Evolutionary conservation across 2,329 filamentous ascomycete genomes (phyloP).

Genomic region (Penicillium olsonii): DNA sequence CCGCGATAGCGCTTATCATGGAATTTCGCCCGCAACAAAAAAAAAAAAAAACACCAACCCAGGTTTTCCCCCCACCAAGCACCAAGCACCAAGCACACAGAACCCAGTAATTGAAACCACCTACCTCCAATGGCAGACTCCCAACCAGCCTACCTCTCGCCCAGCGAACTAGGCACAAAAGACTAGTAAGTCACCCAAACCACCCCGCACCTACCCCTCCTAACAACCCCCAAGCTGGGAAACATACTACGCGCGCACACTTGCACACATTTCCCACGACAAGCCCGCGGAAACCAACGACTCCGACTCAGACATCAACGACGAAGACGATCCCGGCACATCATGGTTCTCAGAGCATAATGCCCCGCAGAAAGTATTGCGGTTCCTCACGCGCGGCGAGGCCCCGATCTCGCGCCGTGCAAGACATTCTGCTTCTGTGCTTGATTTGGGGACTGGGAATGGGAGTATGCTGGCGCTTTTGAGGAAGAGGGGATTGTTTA

Average conservation of each 20-base stretch:
- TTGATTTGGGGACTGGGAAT: constrained; percentile 94
- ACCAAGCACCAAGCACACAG: background rate
- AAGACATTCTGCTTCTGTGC: constrained; percentile 52
- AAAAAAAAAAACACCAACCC: constrained; percentile 10
- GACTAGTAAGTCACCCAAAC: constrained; percentile 68
- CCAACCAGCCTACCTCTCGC: constrained; percentile 68
- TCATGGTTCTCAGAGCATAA: constrained; percentile 96
- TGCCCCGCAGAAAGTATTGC: constrained; percentile 77
- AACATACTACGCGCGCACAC: constrained; percentile 47
- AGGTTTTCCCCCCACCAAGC: constrained; percentile 23
- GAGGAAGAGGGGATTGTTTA: constrained; percentile 64
- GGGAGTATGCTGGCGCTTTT: constrained; percentile 87
- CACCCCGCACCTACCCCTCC: constrained; percentile 11
- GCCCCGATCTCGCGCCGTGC: constrained; percentile 45
- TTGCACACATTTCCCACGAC: constrained; percentile 37
- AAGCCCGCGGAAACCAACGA: constrained; percentile 32
- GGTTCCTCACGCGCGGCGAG: constrained; percentile 60
- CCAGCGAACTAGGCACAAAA: constrained; percentile 81
- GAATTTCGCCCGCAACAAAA: constrained; percentile 11
- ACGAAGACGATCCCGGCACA: constrained; percentile 75
- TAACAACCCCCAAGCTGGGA: constrained; percentile 57
- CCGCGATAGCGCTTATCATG: background rate
- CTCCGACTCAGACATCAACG: constrained; percentile 69
- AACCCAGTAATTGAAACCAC: background rate
- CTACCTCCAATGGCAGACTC: constrained; percentile 23